A percentile compares a stretch with the other conserved stretches of the same genome.
Evolutionary conservation across 192 early-diverging fungal genomes (phyloP).

Genomic region (Linderina pennispora): DNA sequence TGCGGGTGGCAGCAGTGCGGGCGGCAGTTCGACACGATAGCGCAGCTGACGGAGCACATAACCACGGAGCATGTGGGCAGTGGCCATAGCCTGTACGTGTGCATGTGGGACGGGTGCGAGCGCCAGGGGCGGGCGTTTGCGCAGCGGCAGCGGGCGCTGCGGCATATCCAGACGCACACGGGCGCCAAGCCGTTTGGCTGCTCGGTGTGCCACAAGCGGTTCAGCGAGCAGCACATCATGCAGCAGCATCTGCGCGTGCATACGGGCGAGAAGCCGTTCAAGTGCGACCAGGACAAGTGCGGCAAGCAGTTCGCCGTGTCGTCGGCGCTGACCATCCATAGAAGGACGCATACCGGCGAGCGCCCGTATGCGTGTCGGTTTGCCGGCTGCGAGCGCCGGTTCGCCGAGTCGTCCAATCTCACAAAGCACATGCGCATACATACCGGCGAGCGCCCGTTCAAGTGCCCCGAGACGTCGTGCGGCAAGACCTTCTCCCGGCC

Average conservation of each 20-base stretch:
- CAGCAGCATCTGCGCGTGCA: slow-evolving; percentile 71
- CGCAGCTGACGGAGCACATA: slow-evolving; percentile 37
- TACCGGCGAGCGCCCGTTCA: slow-evolving; percentile 70
- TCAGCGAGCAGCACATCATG: slow-evolving; percentile 77
- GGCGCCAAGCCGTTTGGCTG: slow-evolving; percentile 81
- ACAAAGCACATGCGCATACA: slow-evolving; percentile 70
- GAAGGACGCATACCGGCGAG: slow-evolving; percentile 65
- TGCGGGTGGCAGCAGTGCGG: slow-evolving; percentile 70
- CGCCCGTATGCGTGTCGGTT: slow-evolving; percentile 60
- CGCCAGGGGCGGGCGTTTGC: slow-evolving; percentile 61
- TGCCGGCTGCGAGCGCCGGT: slow-evolving; percentile 34
- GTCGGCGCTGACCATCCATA: slow-evolving; percentile 63
- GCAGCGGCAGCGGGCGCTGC: slow-evolving; percentile 63
- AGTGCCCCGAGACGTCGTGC: slow-evolving; percentile 58
- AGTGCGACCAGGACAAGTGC: slow-evolving; percentile 58
- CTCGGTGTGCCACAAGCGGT: slow-evolving; percentile 65
- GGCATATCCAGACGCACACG: slow-evolving; percentile 83
- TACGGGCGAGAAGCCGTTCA: slow-evolving; percentile 70
- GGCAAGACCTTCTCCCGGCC: slow-evolving; percentile 68
- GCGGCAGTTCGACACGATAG: slow-evolving; percentile 22
- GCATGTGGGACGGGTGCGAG: slow-evolving; percentile 49
- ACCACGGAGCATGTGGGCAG: slow-evolving; percentile 35
- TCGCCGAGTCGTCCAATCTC: slow-evolving; percentile 56
- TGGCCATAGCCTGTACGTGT: slow-evolving; percentile 42
- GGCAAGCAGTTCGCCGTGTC: slow-evolving; percentile 63